Evolutionary conservation across 208 protist species (phyloP), one percentile per base, ranked within the genome.

Genomic region (Balamuthia mandrillaris): DNA sequence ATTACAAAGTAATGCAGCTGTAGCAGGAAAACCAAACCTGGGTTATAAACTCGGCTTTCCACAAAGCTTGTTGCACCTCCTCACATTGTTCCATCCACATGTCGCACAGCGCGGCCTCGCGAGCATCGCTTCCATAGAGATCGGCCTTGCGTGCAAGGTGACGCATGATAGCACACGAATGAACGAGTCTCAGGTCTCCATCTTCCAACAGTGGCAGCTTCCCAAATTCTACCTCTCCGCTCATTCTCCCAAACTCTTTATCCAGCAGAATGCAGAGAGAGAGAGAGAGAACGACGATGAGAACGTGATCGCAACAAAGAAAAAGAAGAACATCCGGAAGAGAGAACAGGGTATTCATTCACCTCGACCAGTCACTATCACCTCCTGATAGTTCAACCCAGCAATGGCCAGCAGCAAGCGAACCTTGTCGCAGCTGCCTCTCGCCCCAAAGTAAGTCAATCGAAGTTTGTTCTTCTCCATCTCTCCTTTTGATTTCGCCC

Each of bases 71-170:
- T 33, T 75, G 66, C 12, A 75, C 18, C 41, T 75, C 66, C 18
- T 75, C 66, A 7, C 45, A 24, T 44, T 75, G 66, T 18, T 75
- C 66, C 66, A 75, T 74, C 66, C 66, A 75, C 66, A 75, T 75
- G 39, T 75, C 66, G 1, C 66, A 75, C n/a, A 21, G 12, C n/a
- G 66, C 66, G 5, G n/a, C 18, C n/a, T 75, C 39, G 10, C 31
- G 29, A 14, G 35, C 1, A 18, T 5, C 52, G 0, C 12, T 52
- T 1, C 66, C 66, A 33, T 75, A 75, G 42, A 75, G 9, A 27
- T 51, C 52, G 39, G 24, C 21, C 41, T 75, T 45, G 41, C 66
- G 66, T 4, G 66, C 66, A 10, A 75, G 14, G 66, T 75, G 42
- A 2, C 66, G 29, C 2, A 75, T 27, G 42, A 75, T 75, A 10